Conservation (phyloP, 306 rosid genomes). For the Bauhinia variegata region DNA sequence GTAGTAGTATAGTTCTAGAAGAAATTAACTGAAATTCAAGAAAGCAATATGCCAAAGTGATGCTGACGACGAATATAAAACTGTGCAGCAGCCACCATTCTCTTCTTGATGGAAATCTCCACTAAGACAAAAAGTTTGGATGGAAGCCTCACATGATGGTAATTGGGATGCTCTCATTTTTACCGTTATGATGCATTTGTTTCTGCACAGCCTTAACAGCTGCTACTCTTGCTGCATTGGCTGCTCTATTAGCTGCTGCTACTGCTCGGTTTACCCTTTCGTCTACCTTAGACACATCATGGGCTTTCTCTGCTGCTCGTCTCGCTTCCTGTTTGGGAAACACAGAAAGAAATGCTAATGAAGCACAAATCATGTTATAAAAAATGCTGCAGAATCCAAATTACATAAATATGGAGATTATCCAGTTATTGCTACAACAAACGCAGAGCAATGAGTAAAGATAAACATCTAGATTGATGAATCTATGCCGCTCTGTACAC, state of each 20-base stretch:
- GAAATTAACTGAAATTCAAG: conserved; percentile 30
- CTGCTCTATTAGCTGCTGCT: conserved; percentile 88
- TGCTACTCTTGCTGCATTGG: conserved; percentile 97
- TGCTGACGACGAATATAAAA: too few relatives aligned
- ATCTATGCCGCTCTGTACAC: not conserved
- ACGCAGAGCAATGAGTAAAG: too few relatives aligned
- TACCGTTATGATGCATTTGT: conserved; percentile 67
- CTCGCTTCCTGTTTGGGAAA: conserved; percentile 79
- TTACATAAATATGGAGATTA: not conserved
- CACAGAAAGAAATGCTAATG: conserved; percentile 4
- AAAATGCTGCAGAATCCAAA: conserved; percentile 15
- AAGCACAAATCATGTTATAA: conserved; percentile 1
- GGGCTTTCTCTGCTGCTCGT: conserved; percentile 82
- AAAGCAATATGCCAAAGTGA: conserved; percentile 42
- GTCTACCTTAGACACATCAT: conserved; percentile 83
- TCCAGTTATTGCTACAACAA: too few relatives aligned
- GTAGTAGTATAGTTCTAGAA: conserved; percentile 12
- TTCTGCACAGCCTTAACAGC: conserved; percentile 94
- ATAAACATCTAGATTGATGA: too few relatives aligned
- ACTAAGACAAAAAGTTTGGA: conserved; percentile 34
- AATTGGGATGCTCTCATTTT: conserved; percentile 54
- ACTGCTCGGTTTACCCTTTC: conserved; percentile 94
- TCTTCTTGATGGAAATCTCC: conserved; percentile 33
- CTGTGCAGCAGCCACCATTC: conserved; percentile 38
- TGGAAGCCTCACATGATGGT: conserved; percentile 52